Conservation (phyloP, 306 rosid genomes). For the Quillaja saponaria region DNA sequence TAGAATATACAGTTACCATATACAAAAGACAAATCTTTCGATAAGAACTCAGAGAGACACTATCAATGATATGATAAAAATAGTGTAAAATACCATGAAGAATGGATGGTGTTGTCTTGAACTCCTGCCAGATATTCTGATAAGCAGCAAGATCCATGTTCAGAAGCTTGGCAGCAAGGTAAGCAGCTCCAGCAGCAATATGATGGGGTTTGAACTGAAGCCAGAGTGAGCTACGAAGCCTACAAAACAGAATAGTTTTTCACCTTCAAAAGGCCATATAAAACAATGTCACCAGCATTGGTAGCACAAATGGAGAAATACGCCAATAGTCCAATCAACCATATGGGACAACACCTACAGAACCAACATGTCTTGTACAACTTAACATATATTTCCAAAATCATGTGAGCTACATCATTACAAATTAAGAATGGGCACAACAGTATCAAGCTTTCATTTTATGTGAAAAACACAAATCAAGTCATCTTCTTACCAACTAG, state of each 20-base stretch:
- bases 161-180: slow-evolving; percentile 82
- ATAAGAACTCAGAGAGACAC: neutral
- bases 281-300: slow-evolving; percentile 22
- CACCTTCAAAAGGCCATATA: slow-evolving; percentile 21
- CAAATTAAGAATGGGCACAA: slow-evolving; percentile 27
- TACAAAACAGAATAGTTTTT: slow-evolving; percentile 36
- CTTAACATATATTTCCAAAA: slow-evolving; percentile 56
- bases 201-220: slow-evolving; percentile 96
- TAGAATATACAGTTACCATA: neutral
- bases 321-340: slow-evolving; percentile 66
- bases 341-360: slow-evolving; percentile 54
- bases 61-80: neutral
- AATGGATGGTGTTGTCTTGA: slow-evolving; percentile 82
- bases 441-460: slow-evolving; percentile 46
- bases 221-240: slow-evolving; percentile 98
- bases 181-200: slow-evolving; percentile 96
- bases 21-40: neutral
- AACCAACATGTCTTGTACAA: slow-evolving; percentile 49
- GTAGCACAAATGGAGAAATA: slow-evolving; percentile 32
- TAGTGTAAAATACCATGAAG: slow-evolving; percentile 63
- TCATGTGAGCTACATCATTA: slow-evolving; percentile 50
- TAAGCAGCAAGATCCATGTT: slow-evolving; percentile 68
- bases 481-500: slow-evolving; percentile 85
- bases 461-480: slow-evolving; percentile 53
- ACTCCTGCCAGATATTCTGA: slow-evolving; percentile 84